A percentile compares a stretch with the other conserved stretches of the same genome.
These are phyloP conservation scores for Axilococcus clingmanii DNA, from an alignment of 139 green algal genomes.

Conservation along the genomic window DNA sequence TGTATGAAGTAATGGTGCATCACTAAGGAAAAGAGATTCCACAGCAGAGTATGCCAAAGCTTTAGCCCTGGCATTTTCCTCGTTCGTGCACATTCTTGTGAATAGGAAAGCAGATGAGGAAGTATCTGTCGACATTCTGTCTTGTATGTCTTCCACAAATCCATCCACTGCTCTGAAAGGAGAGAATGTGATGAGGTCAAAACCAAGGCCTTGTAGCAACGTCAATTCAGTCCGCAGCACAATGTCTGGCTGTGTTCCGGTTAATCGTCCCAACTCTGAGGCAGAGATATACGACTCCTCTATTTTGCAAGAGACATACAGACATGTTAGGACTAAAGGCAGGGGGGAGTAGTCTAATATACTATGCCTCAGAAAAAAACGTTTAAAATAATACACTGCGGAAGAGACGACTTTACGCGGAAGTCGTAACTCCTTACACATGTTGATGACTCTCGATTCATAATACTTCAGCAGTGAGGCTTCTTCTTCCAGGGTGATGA, in stretches of 20 bases:
- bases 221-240: constrained; percentile 36
- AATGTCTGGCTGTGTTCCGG: constrained; percentile 11
- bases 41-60: constrained; percentile 19
- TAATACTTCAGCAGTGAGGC: not conserved
- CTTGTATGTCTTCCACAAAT: constrained; percentile 6
- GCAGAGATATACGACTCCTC: constrained; percentile 69
- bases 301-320: constrained; percentile 76
- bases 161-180: constrained; percentile 53
- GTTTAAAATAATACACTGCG: constrained; percentile 60
- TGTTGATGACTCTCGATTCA: not conserved
- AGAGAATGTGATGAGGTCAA: constrained; percentile 65
- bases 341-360: constrained; percentile 54
- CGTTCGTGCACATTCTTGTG: constrained; percentile 13
- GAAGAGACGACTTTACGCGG: constrained; percentile 48
- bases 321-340: constrained; percentile 56
- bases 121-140: too few relatives aligned
- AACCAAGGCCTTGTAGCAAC: constrained; percentile 48
- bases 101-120: too few relatives aligned
- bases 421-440: not conserved
- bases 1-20: constrained; percentile 59
- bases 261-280: constrained; percentile 44
- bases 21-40: constrained; percentile 58
- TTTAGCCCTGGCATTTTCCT: not conserved
- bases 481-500: not conserved
- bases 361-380: constrained; percentile 49